phyloP scores from a whole-genome alignment of 148 eudicot genomes.

The Vaccinium vitisidaea region DNA sequence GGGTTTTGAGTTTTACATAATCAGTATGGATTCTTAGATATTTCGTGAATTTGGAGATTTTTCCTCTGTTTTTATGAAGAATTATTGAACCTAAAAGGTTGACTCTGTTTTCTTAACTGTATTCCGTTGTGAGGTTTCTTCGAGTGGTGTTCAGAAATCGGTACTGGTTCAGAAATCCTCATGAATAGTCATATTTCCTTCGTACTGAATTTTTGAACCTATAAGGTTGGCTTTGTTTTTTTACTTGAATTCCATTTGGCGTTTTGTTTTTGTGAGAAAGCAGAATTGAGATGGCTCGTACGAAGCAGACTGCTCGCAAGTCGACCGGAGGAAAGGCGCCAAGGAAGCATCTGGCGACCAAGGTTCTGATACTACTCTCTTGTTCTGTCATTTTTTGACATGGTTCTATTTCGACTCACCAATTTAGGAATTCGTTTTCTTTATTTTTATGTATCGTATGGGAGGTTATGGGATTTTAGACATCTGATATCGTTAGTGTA shows the following conservation, averaged over 20 bases:
- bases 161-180: too few species aligned
- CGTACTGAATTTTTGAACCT: not conserved
- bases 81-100: too few species aligned
- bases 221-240: not conserved
- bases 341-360: conserved; percentile 25
- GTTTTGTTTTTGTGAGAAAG: not conserved
- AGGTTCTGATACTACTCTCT: conserved; percentile 16
- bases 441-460: not conserved
- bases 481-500: not conserved
- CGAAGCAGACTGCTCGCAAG: conserved; percentile 30
- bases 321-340: conserved; percentile 29
- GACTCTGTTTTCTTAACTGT: too few species aligned
- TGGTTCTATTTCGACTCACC: not conserved
- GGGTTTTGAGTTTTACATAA: too few species aligned
- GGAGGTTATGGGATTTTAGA: not conserved
- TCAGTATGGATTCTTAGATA: too few species aligned
- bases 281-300: conserved; percentile 26
- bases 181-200: not conserved
- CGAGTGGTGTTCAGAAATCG: too few species aligned
- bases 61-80: too few species aligned
- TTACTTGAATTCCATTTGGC: not conserved
- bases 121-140: too few species aligned
- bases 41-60: too few species aligned
- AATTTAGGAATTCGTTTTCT: not conserved
- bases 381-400: not conserved